Percentiles rank a stretch among this genome's conserved stretches.
Conservation (phyloP, 2,329 filamentous ascomycete species). For the Triangularia verruculosa region DNA sequence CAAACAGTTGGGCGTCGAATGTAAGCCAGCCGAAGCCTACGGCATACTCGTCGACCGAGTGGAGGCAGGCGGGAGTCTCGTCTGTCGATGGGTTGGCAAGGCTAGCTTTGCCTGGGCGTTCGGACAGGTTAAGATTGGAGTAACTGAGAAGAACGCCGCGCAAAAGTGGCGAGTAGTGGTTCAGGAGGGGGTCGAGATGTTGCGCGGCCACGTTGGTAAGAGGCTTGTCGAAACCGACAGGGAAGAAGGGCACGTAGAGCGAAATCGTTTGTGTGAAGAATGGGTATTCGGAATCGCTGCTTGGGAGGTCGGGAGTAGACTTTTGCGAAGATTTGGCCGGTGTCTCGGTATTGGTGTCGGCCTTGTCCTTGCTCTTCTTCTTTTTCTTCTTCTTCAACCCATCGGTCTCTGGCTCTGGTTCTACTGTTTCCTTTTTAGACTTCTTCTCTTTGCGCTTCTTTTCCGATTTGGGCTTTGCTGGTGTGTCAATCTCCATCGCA, state of each 20-base stretch:
- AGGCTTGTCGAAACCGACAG: constrained; percentile 66
- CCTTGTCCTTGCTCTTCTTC: constrained; percentile 28
- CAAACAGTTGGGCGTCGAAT: constrained; percentile 79
- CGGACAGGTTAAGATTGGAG: constrained; percentile 63
- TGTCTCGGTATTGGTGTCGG: constrained; percentile 31
- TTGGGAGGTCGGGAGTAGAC: constrained; percentile 31
- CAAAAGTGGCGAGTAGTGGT: constrained; percentile 72
- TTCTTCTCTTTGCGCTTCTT: constrained; percentile 35
- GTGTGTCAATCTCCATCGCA: constrained; percentile 20
- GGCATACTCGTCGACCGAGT: constrained; percentile 74
- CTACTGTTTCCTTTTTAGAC: constrained; percentile 33
- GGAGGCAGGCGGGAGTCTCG: constrained; percentile 42
- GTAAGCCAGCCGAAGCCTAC: constrained; percentile 87
- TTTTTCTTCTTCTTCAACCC: constrained; percentile 37
- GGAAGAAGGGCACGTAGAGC: constrained; percentile 73
- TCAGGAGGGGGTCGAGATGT: constrained; percentile 70
- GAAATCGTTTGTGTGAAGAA: constrained; percentile 79
- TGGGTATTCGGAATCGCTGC: constrained; percentile 53
- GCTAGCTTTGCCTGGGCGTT: constrained; percentile 50
- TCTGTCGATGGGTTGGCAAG: constrained; percentile 45
- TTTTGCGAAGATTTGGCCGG: constrained; percentile 33
- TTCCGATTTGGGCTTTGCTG: constrained; percentile 16
- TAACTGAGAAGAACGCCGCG: constrained; percentile 74
- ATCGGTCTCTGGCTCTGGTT: constrained; percentile 24
- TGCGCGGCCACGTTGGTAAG: constrained; percentile 70